Conservation (phyloP, 257 asterid genomes). For the Linderniella brevidens region DNA sequence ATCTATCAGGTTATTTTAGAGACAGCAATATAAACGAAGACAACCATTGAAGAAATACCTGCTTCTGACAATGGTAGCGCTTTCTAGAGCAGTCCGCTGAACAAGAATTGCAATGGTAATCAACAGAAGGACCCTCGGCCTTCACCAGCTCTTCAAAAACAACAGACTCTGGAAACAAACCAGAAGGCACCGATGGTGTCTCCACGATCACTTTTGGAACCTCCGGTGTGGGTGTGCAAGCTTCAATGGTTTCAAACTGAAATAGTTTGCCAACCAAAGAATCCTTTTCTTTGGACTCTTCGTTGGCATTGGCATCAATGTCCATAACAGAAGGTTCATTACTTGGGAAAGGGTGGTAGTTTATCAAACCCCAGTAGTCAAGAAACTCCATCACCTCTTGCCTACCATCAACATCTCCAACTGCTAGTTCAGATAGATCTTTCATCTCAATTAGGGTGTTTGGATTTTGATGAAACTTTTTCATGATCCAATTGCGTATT, state of each 20-base stretch:
- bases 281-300: conserved; percentile 25
- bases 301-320: conserved; percentile 27
- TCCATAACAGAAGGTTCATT: conserved; percentile 24
- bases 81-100: conserved; percentile 94
- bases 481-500: conserved; percentile 79
- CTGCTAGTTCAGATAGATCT: conserved; percentile 64
- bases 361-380: conserved; percentile 97
- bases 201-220: conserved; percentile 29
- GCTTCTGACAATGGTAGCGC: conserved; percentile 98
- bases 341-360: conserved; percentile 74
- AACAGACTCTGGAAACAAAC: conserved; percentile 61
- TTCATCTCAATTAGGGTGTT: conserved; percentile 35
- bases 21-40: not conserved
- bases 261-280: conserved; percentile 50
- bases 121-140: conserved; percentile 83
- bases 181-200: conserved; percentile 43
- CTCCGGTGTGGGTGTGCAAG: conserved; percentile 27
- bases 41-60: conserved; percentile 34
- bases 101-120: conserved; percentile 93
- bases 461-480: conserved; percentile 61
- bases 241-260: conserved; percentile 54
- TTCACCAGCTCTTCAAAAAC: conserved; percentile 62
- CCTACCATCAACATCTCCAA: conserved; percentile 59
- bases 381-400: conserved; percentile 94
- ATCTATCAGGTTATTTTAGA: too few relatives aligned